Conservation (phyloP, 768 basidiomycete species). For the Leccinellum luteum region DNA sequence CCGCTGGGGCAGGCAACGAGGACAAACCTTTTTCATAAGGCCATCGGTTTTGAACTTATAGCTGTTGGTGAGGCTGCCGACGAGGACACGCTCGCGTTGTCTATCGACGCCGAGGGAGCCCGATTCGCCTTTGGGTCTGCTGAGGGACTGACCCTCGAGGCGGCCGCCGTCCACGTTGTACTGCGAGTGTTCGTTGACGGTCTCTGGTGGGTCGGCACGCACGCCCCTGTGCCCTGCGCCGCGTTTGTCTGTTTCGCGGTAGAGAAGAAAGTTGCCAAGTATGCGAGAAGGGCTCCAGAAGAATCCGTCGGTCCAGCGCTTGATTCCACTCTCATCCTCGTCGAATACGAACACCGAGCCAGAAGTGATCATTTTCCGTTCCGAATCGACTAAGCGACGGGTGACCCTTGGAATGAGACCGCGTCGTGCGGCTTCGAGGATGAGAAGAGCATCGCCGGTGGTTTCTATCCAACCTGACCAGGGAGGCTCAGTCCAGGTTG, state of each 20-base stretch:
- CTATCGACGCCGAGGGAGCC: constrained; percentile 55
- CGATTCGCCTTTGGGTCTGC: constrained; percentile 59
- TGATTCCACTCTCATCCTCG: constrained; percentile 96
- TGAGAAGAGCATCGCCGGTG: constrained; percentile 92
- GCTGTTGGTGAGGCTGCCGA: constrained; percentile 89
- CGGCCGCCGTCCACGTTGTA: constrained; percentile 34
- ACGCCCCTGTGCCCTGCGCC: constrained; percentile 60
- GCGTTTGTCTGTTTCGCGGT: constrained; percentile 89
- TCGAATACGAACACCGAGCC: constrained; percentile 97
- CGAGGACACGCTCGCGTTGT: constrained; percentile 73
- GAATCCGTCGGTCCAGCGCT: constrained; percentile 97
- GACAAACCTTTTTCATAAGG: constrained; percentile 92
- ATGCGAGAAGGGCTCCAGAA: constrained; percentile 94
- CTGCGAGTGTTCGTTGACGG: constrained; percentile 38
- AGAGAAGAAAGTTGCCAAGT: constrained; percentile 91
- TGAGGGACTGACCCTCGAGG: constrained; percentile 47
- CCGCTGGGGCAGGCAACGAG: constrained; percentile 2
- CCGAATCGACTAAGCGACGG: constrained; percentile 86
- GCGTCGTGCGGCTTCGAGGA: constrained; percentile 89
- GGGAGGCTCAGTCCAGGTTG: constrained; percentile 81
- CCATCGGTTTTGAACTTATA: constrained; percentile 93
- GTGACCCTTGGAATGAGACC: constrained; percentile 92
- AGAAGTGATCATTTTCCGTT: constrained; percentile 88
- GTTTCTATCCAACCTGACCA: constrained; percentile 96
- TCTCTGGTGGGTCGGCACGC: constrained; percentile 41